Evolutionary conservation across 2,329 filamentous ascomycete genomes (phyloP), one percentile per base, ranked within the genome.

Genomic region (Paracorniculantispora psalliotae): DNA sequence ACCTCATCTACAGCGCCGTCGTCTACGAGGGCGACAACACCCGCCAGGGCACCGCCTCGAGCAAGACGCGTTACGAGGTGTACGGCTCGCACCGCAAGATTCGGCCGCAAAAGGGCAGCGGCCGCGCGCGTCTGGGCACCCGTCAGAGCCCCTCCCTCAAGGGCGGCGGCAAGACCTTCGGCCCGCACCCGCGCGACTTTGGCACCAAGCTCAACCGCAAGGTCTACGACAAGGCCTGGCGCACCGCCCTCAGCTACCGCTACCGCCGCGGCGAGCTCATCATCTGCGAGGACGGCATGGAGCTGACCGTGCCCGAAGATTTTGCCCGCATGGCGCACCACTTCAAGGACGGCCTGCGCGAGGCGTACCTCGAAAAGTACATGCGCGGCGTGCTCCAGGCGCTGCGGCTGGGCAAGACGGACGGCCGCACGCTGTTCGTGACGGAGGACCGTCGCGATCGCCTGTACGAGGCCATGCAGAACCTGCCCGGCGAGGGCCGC

Each of bases 221-320:
- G 78, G 85, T 96, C 50, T 99, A 99, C 77, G 92, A 97, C 75
- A 81, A 96, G 67, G 94, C 94, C 10, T 97, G 91, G 91, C 86
- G 94, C 70, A 97, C 90, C 46, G 94, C 94, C 12, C 81, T 99
- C 64, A 94, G 89, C 69, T 96, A 96, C 78, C 86, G 94, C 61
- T 97, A 94, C 76, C 82, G 88, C 64, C 85, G 87, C 65, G 94
- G 92, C 51, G 91, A 97, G 77, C 78, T 99, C 67, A 79, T 97
- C 64, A 85, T 99, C 44, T 87, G 94, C 67, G 87, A 93, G 68
- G 88, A 91, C 68, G 83, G 85, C 43, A 82, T 90, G 76, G 86
- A 92, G 63, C 83, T 96, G 61, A 71, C 73, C 12, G 67, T 84
- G 64, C 81, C 82, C 0, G 68, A 73, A 15, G 80, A 81, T 59